Percentiles rank a stretch among this genome's conserved stretches.
phyloP scores from a whole-genome alignment of 2,329 filamentous ascomycete genomes.

The Aspergillus sp. region DNA sequence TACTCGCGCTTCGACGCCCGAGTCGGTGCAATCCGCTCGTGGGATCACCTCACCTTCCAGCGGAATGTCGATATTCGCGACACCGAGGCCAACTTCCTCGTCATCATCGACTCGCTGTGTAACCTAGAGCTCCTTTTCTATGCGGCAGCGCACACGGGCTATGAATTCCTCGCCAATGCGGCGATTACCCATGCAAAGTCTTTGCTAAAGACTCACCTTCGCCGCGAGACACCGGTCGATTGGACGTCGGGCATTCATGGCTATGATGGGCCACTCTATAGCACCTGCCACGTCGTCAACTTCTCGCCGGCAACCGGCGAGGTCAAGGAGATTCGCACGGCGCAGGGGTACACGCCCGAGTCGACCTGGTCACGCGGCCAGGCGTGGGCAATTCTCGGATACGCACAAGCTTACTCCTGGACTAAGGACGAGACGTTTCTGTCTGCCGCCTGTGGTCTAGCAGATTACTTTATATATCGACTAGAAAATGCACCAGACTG shows the following conservation, averaged over 20 bases:
- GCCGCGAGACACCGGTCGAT: too few species aligned
- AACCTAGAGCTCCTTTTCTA: conserved; percentile 48
- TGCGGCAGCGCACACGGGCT: conserved; percentile 34
- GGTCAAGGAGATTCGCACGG: conserved; percentile 25
- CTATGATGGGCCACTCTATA: conserved; percentile 16
- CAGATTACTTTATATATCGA: conserved; percentile 44
- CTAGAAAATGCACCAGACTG: conserved; percentile 36
- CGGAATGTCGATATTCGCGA: conserved; percentile 31
- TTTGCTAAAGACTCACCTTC: conserved; percentile 40
- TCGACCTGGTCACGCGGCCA: conserved; percentile 33
- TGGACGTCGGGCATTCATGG: not conserved
- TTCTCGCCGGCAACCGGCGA: conserved; percentile 22
- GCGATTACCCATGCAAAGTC: conserved; percentile 45
- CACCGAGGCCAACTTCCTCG: conserved; percentile 42
- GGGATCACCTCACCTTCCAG: conserved; percentile 23
- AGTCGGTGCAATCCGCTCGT: conserved; percentile 48
- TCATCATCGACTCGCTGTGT: conserved; percentile 50
- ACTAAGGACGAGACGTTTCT: conserved; percentile 33
- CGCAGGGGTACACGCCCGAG: conserved; percentile 25
- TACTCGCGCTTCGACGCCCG: conserved; percentile 41
- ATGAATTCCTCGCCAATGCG: conserved; percentile 34
- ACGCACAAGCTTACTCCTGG: conserved; percentile 49
- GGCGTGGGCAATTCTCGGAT: conserved; percentile 34
- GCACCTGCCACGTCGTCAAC: conserved; percentile 30
- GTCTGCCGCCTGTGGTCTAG: conserved; percentile 39